Conservation (phyloP, 345 rosid species). For the Populus pruinosa region DNA sequence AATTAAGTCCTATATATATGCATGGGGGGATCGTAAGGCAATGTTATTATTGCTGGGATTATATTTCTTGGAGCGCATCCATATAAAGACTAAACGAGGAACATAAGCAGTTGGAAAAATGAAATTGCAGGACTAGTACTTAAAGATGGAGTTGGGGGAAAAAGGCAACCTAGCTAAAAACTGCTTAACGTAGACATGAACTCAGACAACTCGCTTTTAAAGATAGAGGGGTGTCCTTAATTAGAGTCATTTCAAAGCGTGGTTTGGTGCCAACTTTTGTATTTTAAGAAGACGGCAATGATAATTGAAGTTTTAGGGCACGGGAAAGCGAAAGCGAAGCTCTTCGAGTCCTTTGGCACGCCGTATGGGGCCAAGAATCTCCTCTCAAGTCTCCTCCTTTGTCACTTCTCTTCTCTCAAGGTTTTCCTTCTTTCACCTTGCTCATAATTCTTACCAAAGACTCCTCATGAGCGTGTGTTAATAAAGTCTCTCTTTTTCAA, state of each 20-base stretch:
- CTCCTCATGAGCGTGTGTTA: neutral
- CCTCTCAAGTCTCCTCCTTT: neutral
- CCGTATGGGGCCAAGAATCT: slow-evolving; percentile 25
- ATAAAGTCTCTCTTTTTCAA: slow-evolving; percentile 5
- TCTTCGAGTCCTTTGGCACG: slow-evolving; percentile 7
- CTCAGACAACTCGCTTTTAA: neutral
- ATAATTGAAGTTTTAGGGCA: slow-evolving; percentile 18
- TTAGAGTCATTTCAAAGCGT: neutral
- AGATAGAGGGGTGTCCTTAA: neutral
- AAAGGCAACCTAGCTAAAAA: too few relatives aligned
- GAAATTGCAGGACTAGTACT: neutral
- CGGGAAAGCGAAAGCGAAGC: slow-evolving; percentile 17
- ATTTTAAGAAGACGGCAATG: neutral
- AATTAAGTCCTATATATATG: too few relatives aligned
- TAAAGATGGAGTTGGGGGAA: neutral
- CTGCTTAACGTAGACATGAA: neutral
- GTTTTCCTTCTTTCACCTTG: neutral
- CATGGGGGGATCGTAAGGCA: neutral
- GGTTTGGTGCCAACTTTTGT: slow-evolving; percentile 2
- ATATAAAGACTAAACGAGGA: neutral
- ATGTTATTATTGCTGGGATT: neutral
- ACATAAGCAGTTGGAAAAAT: neutral
- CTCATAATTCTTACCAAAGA: neutral
- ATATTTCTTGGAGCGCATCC: neutral
- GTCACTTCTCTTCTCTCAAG: neutral